These are phyloP conservation scores for Talaromyces sp. DNA, from an alignment of 2,329 filamentous ascomycete genomes.

Conservation along the genomic window DNA sequence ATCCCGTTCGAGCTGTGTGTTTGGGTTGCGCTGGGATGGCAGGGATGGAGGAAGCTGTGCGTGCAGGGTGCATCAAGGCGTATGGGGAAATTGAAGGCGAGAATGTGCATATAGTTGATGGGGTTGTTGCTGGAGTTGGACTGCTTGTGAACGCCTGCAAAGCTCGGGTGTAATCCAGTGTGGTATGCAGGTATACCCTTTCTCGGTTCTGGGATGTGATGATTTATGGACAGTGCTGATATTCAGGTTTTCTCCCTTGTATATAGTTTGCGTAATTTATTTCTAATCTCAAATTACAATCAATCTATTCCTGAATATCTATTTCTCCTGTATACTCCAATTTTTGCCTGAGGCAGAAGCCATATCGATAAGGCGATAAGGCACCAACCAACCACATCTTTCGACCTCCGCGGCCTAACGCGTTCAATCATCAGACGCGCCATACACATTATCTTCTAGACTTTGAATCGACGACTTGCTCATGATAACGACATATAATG, in stretches of 20 bases:
- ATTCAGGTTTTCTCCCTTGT: neutral
- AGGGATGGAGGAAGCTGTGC: conserved; percentile 74
- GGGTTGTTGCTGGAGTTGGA: conserved; percentile 45
- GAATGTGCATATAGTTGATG: conserved; percentile 71
- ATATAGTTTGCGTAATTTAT: neutral
- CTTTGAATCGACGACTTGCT: conserved; percentile 26
- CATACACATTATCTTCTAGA: conserved; percentile 17
- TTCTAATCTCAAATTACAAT: neutral
- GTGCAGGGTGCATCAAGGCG: conserved; percentile 62
- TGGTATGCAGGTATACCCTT: neutral
- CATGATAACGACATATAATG: conserved; percentile 33
- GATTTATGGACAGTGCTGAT: neutral
- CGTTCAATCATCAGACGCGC: conserved; percentile 8
- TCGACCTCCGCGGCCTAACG: conserved; percentile 16
- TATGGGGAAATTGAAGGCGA: conserved; percentile 59
- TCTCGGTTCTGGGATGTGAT: neutral
- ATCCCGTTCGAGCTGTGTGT: conserved; percentile 65
- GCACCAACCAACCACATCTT: conserved; percentile 5
- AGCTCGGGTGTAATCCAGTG: conserved; percentile 29
- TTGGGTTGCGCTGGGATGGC: conserved; percentile 92
- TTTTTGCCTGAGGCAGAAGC: conserved; percentile 6
- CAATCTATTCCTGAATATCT: neutral
- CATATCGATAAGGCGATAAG: conserved; percentile 13
- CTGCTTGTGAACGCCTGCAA: conserved; percentile 37
- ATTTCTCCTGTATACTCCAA: neutral